Evolutionary conservation across 2,329 filamentous ascomycete genomes (phyloP), one percentile per base, ranked within the genome.

Genomic region (Curvularia sp.): DNA sequence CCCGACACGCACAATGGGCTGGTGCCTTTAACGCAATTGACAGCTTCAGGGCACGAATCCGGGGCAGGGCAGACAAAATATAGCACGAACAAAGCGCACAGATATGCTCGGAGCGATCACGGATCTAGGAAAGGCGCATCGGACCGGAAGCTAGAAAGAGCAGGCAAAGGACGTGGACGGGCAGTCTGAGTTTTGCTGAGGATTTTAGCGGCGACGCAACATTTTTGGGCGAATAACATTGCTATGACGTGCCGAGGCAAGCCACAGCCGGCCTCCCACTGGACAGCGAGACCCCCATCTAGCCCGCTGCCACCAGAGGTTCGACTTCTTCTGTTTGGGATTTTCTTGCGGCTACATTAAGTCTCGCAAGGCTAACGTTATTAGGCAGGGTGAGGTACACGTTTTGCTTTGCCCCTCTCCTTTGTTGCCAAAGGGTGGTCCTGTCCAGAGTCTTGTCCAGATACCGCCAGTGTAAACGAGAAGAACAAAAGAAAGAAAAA

Each of bases 71-170:
- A 47, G 18, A 49, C 55, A 54, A 43, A 32, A 55, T 58, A 55
- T 58, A 58, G 42, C 39, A 12, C 25, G 19, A 10, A n/a, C 39
- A 18, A 30, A 43, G 57, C 49, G 59, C 61, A 55, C 56, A 60
- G 57, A 51, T 57, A 41, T 46, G 45, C 51, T 52, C 62, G 62
- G 57, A 36, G 52, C 49, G 46, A 60, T 43, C 66, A 68, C 61
- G 57, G 50, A 59, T 67, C 45, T 46, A 65, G 66, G 48, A 58
- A 54, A 47, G 57, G 55, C 54, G 49, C 49, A 48, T 66, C 68
- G 69, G 69, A 50, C 52, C 45, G 48, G 55, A 55, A 55, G 62
- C 69, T 72, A 46, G 55, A 67, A 63, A 49, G 28, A 70, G 68
- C 62, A 67, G 61, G 63, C 56, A 59, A 61, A 52, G 56, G 27